Base-by-base conservation (phyloP, 805 yeast genomes). In the Ogataea thermomethanolica region DNA sequence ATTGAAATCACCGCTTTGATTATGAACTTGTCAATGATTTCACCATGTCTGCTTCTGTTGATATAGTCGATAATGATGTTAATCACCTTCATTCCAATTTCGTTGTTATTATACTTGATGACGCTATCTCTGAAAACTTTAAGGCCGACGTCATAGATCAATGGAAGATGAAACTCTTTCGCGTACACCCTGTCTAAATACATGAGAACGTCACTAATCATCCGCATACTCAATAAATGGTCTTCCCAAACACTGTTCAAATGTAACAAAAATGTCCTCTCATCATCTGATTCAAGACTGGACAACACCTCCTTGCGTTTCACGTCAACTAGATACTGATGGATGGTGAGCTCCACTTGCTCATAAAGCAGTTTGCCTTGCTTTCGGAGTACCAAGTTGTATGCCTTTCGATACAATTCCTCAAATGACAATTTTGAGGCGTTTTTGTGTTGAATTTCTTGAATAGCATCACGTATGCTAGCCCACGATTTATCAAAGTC, bases 111-210 rank as follows among this genome's bases (percentile, higher is more conserved):
- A 34, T 66, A 63, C 44, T 74, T 72, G 25, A 89, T 62, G 6
- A 88, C 69, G 20, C 69, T 64, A 27, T 77, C 80, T 44, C 83
- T 74, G 58, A 87, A 89, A 7, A 80, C 59, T 24, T 72, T 73
- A 17, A 88, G 67, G 0, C 95, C 95, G 34, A 81, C 69, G 55
- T 89, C 96, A 54, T 81, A 82, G 2, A 83, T 70, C 42, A 80
- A 65, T 4, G 84, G 78, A 36, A 78, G 64, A 50, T 76, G 80
- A 24, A 63, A 60, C 48, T 83, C 90, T 49, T 78, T 80, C 21
- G 89, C 84, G 51, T 84, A 88, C 0, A 86, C 95, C 31, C 95
- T 73, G 56, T 89, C 95, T 56, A 90, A 61, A 55, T 89, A 89
- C 84, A 89, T 81, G 56, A 87, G 65, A 3, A 89, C 85, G 59